phyloP scores from a whole-genome alignment of 148 eudicot species.

The Cornus florida region DNA sequence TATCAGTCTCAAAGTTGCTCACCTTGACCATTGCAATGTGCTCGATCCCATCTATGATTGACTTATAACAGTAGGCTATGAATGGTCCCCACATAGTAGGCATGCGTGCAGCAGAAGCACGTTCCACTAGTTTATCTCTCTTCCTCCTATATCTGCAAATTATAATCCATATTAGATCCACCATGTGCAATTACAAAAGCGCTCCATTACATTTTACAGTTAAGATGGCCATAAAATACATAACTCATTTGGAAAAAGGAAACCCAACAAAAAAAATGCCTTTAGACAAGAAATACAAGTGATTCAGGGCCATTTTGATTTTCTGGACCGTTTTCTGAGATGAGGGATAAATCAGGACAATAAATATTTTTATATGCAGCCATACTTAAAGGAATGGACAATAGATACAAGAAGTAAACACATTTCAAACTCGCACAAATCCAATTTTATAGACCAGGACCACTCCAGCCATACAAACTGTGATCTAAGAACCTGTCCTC shows the following conservation, averaged over 20 bases:
- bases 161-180: constrained; percentile 10
- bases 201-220: constrained; percentile 1
- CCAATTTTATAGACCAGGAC: neutral
- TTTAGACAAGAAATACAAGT: neutral
- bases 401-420: neutral
- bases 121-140: constrained; percentile 66
- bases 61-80: constrained; percentile 69
- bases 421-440: neutral
- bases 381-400: neutral
- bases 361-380: neutral
- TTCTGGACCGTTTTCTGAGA: neutral
- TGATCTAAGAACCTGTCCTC: neutral
- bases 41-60: constrained; percentile 85
- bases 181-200: neutral
- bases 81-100: constrained; percentile 95
- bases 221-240: constrained; percentile 3
- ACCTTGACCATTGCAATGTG: constrained; percentile 98
- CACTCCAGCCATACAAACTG: neutral
- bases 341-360: neutral
- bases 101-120: constrained; percentile 71
- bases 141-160: constrained; percentile 81
- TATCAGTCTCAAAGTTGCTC: constrained; percentile 14
- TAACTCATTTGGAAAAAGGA: neutral
- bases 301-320: neutral
- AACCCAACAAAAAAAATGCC: neutral